Conservation (phyloP, 1,284 basidiomycete genomes). For the Pascua sp. region DNA sequence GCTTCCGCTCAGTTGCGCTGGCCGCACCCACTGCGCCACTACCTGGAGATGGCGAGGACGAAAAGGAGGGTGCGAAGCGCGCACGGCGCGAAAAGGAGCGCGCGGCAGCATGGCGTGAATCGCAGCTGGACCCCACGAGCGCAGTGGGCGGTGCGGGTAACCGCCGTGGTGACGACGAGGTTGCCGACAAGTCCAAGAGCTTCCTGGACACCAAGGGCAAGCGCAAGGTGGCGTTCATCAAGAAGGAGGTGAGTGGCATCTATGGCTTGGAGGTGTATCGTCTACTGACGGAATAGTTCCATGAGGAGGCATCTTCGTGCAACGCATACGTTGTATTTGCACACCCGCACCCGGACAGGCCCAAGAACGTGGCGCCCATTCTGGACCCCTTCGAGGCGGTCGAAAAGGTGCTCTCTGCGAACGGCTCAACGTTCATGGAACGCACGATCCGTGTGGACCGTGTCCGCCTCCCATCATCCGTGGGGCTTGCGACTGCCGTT, state of each 20-base stretch:
- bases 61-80: constrained; percentile 30
- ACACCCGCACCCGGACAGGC: constrained; percentile 56
- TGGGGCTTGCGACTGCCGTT: constrained; percentile 31
- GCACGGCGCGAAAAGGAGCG: constrained; percentile 51
- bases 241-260: constrained; percentile 59
- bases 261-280: neutral
- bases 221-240: constrained; percentile 91
- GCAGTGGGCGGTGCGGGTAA: constrained; percentile 53
- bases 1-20: constrained; percentile 86
- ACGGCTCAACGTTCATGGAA: constrained; percentile 71
- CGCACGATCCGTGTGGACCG: constrained; percentile 71
- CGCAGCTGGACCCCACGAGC: constrained; percentile 41
- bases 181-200: constrained; percentile 40
- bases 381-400: constrained; percentile 75
- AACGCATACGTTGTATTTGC: constrained; percentile 88
- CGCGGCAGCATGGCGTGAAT: constrained; percentile 61
- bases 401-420: constrained; percentile 60
- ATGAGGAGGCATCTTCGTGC: constrained; percentile 64
- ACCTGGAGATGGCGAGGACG: constrained; percentile 52
- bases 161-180: constrained; percentile 44
- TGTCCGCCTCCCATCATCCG: constrained; percentile 53
- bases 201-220: constrained; percentile 81
- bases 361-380: constrained; percentile 59
- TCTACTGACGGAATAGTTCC: constrained; percentile 53
- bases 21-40: constrained; percentile 68